Conservation (phyloP, 768 basidiomycete genomes). For the Agaricus sinodeliciosus region DNA sequence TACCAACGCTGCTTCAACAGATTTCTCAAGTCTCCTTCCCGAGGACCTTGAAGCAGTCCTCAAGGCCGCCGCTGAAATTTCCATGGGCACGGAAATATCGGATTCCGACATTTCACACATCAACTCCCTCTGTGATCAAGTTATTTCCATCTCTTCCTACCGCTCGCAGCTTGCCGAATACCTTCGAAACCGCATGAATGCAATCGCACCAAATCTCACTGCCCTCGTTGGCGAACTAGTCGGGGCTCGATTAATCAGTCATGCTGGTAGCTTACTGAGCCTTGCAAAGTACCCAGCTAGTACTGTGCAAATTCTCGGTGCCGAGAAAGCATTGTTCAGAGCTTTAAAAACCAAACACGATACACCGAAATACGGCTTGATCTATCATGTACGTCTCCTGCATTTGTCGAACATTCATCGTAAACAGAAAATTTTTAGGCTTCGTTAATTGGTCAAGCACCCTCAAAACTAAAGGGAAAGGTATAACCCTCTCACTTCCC, state of each 20-base stretch:
- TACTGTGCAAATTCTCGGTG: constrained; percentile 97
- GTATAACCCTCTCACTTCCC: constrained; percentile 26
- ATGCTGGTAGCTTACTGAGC: constrained; percentile 92
- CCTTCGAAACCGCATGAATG: constrained; percentile 95
- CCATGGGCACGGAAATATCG: constrained; percentile 99
- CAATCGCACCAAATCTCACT: constrained; percentile 96
- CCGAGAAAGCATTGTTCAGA: constrained; percentile 96
- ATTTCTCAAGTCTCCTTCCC: constrained; percentile 85
- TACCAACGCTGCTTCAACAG: constrained; percentile 82
- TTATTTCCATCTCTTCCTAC: constrained; percentile 94
- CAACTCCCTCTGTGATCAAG: constrained; percentile 94
- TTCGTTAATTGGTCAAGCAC: constrained; percentile 93
- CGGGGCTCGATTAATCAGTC: constrained; percentile 88
- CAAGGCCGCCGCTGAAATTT: constrained; percentile 94
- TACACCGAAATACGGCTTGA: constrained; percentile 98
- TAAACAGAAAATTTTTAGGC: constrained; percentile 41
- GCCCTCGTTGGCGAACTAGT: constrained; percentile 90
- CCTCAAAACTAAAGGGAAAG: constrained; percentile 97
- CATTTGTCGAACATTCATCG: background rate
- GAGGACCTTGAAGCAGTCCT: constrained; percentile 95
- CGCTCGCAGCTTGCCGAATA: constrained; percentile 94
- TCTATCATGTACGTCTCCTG: constrained; percentile 77
- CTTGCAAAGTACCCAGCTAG: constrained; percentile 97
- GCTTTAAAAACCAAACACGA: constrained; percentile 99
- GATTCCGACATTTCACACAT: constrained; percentile 97